These are phyloP conservation scores for Tuber magnatum DNA, from an alignment of 495 filamentous ascomycete species.

Conservation along the genomic window DNA sequence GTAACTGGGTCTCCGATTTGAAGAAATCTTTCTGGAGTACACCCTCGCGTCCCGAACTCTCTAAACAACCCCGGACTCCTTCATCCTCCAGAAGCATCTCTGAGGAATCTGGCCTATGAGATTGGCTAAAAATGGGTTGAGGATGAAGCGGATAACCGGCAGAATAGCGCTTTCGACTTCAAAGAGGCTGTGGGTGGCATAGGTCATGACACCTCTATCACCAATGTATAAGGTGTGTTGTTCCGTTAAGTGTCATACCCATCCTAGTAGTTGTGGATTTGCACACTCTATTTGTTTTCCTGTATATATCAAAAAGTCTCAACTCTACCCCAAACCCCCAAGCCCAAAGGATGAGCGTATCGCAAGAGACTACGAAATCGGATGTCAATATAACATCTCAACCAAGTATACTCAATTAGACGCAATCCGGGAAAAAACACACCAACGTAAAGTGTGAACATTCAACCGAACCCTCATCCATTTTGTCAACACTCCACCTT, in stretches of 20 bases:
- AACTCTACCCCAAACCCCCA: background rate
- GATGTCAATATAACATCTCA: background rate
- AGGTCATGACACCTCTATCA: background rate
- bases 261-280: background rate
- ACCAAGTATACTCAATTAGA: background rate
- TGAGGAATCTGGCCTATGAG: background rate
- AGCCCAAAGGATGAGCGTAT: background rate
- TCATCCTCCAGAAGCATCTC: slow-evolving; percentile 4
- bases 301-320: background rate
- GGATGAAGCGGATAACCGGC: background rate
- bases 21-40: slow-evolving; percentile 25
- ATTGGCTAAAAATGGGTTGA: background rate
- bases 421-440: background rate
- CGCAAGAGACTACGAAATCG: background rate
- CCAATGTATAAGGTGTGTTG: background rate
- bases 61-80: slow-evolving; percentile 1
- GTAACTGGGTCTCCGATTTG: slow-evolving; percentile 23
- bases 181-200: background rate
- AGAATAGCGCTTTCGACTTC: background rate
- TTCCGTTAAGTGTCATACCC: background rate
- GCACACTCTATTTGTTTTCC: background rate
- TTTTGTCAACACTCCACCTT: background rate
- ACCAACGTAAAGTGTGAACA: background rate
- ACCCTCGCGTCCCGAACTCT: slow-evolving; percentile 9
- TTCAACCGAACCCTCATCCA: background rate